Conservation (phyloP, 257 asterid genomes). For the Mitragyna speciosa region DNA sequence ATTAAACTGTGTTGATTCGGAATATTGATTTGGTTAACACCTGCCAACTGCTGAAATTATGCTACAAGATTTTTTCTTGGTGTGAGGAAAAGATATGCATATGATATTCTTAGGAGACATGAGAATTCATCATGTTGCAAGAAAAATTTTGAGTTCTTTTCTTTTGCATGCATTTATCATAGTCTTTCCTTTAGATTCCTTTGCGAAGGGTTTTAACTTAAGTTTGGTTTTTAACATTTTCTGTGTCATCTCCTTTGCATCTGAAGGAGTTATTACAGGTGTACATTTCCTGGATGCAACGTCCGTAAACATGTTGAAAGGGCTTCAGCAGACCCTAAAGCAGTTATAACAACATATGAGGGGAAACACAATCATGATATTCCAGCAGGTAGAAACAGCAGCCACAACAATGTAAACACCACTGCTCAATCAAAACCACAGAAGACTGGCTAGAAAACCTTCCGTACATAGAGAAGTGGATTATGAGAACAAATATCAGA, state of each 20-base stretch:
- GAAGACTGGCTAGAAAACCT: conserved; percentile 36
- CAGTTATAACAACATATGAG: conserved; percentile 83
- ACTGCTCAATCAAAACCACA: conserved; percentile 34
- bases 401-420: conserved; percentile 5
- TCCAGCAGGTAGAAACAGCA: conserved; percentile 53
- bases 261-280: conserved; percentile 86
- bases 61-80: background rate
- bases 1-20: no score
- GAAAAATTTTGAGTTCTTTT: background rate
- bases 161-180: background rate
- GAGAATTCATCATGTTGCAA: background rate
- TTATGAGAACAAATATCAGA: conserved; percentile 35
- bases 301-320: conserved; percentile 96
- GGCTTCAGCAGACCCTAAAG: conserved; percentile 77
- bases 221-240: background rate
- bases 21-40: background rate
- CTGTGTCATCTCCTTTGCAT: background rate
- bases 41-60: background rate
- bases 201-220: background rate
- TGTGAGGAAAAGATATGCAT: background rate
- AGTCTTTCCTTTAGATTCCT: background rate
- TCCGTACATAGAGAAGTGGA: conserved; percentile 35
- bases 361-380: conserved; percentile 84
- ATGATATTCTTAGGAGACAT: background rate
- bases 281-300: conserved; percentile 80